Percentiles rank a stretch among this genome's conserved stretches.
Conservation (phyloP, 2,329 filamentous ascomycete species). For the Neofusicoccum ribis region DNA sequence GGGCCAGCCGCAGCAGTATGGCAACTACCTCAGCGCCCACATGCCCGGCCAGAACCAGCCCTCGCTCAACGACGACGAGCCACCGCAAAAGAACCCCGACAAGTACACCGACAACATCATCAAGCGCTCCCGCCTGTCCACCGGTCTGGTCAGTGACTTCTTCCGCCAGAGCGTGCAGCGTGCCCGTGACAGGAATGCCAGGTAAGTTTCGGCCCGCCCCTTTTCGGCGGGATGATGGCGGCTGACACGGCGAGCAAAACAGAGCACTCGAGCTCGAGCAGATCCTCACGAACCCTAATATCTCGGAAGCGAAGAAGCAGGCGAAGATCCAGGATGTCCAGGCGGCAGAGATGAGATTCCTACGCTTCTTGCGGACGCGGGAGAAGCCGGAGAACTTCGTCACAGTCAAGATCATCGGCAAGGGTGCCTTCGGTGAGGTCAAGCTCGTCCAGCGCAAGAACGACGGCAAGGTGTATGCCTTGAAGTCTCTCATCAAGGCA, state of each 20-base stretch:
- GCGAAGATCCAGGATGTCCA: conserved; percentile 83
- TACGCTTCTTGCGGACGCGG: conserved; percentile 90
- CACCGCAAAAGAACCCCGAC: conserved; percentile 78
- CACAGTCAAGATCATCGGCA: conserved; percentile 97
- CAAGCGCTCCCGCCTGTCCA: conserved; percentile 67
- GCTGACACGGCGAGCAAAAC: conserved; percentile 27
- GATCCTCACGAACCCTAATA: conserved; percentile 74
- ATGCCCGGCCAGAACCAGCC: conserved; percentile 61
- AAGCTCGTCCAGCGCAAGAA: conserved; percentile 95
- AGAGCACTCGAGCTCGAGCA: conserved; percentile 92
- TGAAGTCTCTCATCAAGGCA: conserved; percentile 97
- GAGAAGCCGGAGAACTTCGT: conserved; percentile 93
- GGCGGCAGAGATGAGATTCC: conserved; percentile 85
- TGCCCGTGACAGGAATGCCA: conserved; percentile 89
- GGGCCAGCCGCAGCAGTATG: conserved; percentile 60
- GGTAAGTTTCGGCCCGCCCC: conserved; percentile 57
- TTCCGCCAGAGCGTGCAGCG: conserved; percentile 99
- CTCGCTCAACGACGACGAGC: conserved; percentile 60
- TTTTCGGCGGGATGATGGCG: neutral
- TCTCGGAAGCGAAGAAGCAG: conserved; percentile 74
- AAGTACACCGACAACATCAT: conserved; percentile 85
- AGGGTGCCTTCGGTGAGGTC: conserved; percentile 97
- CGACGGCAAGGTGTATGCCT: conserved; percentile 94
- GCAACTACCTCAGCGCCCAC: conserved; percentile 67
- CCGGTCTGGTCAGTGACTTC: conserved; percentile 71